Evolutionary conservation across 2,329 filamentous ascomycete genomes (phyloP).

Genomic region (Fusarium proliferatum): DNA sequence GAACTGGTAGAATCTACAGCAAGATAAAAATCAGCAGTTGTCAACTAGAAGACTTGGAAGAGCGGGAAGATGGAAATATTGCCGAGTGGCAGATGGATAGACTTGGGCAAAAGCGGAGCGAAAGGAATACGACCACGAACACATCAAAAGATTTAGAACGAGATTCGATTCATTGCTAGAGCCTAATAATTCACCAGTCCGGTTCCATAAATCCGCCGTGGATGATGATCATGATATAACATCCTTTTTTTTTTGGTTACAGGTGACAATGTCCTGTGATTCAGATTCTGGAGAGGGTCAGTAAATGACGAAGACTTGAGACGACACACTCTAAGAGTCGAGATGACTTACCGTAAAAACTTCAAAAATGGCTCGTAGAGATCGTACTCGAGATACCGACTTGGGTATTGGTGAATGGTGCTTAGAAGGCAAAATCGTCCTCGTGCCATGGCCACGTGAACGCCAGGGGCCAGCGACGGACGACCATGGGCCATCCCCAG

Average conservation of each 20-base stretch:
- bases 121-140: not conserved
- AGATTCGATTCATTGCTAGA: not conserved
- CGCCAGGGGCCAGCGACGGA: not conserved
- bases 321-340: accelerated
- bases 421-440: not conserved
- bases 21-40: not conserved
- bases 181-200: not conserved
- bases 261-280: not conserved
- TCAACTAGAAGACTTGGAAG: not conserved
- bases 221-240: not conserved
- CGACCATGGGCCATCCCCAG: not conserved
- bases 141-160: not conserved
- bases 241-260: not conserved
- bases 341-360: not conserved
- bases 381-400: not conserved
- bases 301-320: not conserved
- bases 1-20: conserved; percentile 34
- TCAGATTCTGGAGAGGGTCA: not conserved
- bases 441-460: not conserved
- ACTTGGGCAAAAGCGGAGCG: too few species aligned
- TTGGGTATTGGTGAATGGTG: not conserved
- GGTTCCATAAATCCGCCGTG: not conserved
- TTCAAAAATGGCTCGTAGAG: not conserved
- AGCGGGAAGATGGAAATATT: not conserved
- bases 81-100: not conserved